Base-by-base conservation (phyloP, 495 filamentous ascomycete genomes). In the Tuber calosporum region DNA sequence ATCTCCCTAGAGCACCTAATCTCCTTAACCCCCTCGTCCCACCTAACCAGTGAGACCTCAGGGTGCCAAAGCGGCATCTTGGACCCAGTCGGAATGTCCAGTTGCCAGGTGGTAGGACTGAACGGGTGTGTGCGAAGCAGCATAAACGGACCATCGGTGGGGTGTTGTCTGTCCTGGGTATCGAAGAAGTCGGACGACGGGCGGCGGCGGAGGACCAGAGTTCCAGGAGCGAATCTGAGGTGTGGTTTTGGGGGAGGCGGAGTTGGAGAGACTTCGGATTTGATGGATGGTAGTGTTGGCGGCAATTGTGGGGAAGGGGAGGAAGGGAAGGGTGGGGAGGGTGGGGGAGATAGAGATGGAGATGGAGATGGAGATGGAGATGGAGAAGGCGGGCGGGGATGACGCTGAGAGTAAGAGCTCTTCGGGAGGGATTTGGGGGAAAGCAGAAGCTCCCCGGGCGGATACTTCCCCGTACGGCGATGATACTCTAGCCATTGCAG, bases 121-220 rank as follows among this genome's bases (percentile, higher is more conserved):
- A 62, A 62, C 11, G 53, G 39, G 71, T 69, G 26, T 7, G 17
- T 66, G 34, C 58, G 38, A 38, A 74, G 37, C 20, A 80, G 71
- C 13, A 22, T 66, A 38, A 80, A 80, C 1, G 79, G 79, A 15
- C 79, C 79, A 40, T 80, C 79, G 41, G 69, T 78, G 67, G 71
- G 72, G 26, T 39, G 68, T 11, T 75, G 70, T 41, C 79, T 77
- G 20, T 53, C 58, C 9, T 69, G 79, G 45, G 39, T 26, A 19
- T 67, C 26, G 4, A 79, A 17, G 38, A 76, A 68, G 0, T 66
- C 53, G 13, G 30, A 22, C 7, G 30, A 20, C 0, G 79, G 79
- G 30, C 78, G 78, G 4, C 68, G 74, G 4, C 79, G 79, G 30
- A 80, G 45, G 53, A 80, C 78, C 1, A 72, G 34, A 17, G 74